Conservation (phyloP, 2,329 filamentous ascomycete species). For the Cordyceps javanica region DNA sequence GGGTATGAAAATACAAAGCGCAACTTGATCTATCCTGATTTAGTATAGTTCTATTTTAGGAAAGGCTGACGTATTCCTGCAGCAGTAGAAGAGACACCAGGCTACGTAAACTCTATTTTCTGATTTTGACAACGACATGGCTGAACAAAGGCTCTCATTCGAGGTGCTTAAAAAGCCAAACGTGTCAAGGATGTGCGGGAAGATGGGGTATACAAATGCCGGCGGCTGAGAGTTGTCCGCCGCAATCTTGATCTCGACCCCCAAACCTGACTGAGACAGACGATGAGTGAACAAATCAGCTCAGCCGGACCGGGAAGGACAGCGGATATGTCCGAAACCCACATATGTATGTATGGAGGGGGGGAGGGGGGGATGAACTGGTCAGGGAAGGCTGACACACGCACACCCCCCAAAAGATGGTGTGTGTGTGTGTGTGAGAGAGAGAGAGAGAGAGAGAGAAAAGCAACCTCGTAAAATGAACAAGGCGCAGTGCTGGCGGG, state of each 20-base stretch:
- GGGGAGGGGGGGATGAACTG: background rate
- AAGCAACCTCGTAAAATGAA: background rate
- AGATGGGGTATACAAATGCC: background rate
- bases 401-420: too few species aligned
- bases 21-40: background rate
- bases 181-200: too few species aligned
- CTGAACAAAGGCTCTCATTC: too few species aligned
- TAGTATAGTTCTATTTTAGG: background rate
- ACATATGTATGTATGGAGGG: too few species aligned
- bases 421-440: too few species aligned
- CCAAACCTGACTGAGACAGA: background rate
- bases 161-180: too few species aligned
- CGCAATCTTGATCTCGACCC: conserved; percentile 1
- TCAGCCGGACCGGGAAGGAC: background rate
- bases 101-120: conserved; percentile 1
- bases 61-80: conserved; percentile 1
- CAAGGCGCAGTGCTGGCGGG: background rate
- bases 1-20: too few species aligned
- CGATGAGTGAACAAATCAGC: background rate
- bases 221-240: background rate
- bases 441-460: too few species aligned
- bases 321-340: background rate
- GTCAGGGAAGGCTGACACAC: background rate
- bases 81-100: background rate
- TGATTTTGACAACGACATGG: background rate